Base-by-base conservation (phyloP, 208 protist species). In the Leishmania guyanensis region DNA sequence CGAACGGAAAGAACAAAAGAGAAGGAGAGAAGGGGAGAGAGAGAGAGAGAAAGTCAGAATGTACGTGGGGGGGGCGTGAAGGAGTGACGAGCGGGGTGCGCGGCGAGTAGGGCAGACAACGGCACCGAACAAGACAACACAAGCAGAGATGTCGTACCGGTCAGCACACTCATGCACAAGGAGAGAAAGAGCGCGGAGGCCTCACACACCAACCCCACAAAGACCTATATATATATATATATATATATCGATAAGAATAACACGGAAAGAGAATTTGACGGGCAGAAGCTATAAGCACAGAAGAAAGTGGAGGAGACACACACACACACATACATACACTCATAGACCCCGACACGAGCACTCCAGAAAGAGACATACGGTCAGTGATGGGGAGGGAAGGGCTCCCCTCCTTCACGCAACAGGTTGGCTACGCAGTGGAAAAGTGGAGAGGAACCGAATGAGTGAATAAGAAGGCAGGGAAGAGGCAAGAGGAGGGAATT, bases 401-500 rank as follows among this genome's bases (percentile, higher is more conserved):
- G 43, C 43, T 2, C 43, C 43, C 43, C 43, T 80, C 65, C 64
- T 62, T 50, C 65, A 70, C 2, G n/a, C 26, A 43, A 39, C 65
- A 43, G n/a, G 46, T n/a, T 14, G 48, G 65, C 43, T 46, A 2
- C 3, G 10, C 29, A 66, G 72, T 26, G 62, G 20, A 74, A 64
- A 39, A 78, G 33, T 1, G 65, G 78, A 26, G 56, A 62, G 22
- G 56, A 26, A 26, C 20, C 0, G 56, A 5, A n/a, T 20, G 1
- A 62, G 3, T 16, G 56, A 62, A n/a, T 62, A 26, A 62, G 56
- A 29, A 62, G 56, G 22, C 20, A 62, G 56, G 22, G 56, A 78
- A 71, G 65, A 75, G 75, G 84, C 66, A 77, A 77, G 60, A 84
- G 77, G 60, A 78, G 72, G 70, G 76, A 79, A 70, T 65, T 70